Percentiles rank a stretch among this genome's conserved stretches.
Conservation (phyloP, 2,329 filamentous ascomycete species). For the Colletotrichum nymphaeae region DNA sequence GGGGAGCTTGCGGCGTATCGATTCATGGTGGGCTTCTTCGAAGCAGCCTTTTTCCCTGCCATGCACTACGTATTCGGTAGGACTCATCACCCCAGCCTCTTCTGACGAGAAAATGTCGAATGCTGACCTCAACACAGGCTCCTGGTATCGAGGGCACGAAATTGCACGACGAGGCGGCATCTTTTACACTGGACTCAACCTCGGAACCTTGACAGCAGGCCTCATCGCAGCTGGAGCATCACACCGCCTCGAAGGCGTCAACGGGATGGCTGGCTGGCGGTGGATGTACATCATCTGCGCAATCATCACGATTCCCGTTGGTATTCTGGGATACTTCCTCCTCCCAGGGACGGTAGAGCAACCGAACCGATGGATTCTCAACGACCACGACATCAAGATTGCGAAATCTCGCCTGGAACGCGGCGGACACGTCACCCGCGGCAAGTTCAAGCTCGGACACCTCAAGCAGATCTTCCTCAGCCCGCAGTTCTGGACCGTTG, state of each 20-base stretch:
- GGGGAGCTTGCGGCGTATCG: constrained; percentile 39
- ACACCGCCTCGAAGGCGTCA: constrained; percentile 53
- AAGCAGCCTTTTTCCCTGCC: constrained; percentile 46
- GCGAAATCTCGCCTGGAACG: constrained; percentile 46
- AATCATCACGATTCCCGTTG: constrained; percentile 54
- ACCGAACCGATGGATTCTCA: constrained; percentile 44
- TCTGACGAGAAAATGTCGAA: constrained; percentile 52
- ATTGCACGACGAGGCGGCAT: constrained; percentile 52
- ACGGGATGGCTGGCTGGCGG: constrained; percentile 55
- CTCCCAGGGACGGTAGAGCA: constrained; percentile 47
- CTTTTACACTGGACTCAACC: constrained; percentile 55
- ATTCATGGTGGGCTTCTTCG: constrained; percentile 50
- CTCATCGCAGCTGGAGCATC: constrained; percentile 57
- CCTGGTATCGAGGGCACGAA: constrained; percentile 60
- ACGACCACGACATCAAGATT: constrained; percentile 41
- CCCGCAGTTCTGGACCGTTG: constrained; percentile 51
- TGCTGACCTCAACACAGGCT: constrained; percentile 50
- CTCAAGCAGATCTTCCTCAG: constrained; percentile 50
- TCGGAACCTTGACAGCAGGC: constrained; percentile 57
- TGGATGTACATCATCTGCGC: constrained; percentile 61
- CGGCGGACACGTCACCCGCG: constrained; percentile 54
- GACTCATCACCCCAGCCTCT: constrained; percentile 3
- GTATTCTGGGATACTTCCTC: constrained; percentile 51
- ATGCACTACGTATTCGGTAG: constrained; percentile 52
- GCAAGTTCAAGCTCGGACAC: constrained; percentile 47